These are phyloP conservation scores for Erodium trifolium DNA, from an alignment of 441 rosid genomes.

Conservation along the genomic window DNA sequence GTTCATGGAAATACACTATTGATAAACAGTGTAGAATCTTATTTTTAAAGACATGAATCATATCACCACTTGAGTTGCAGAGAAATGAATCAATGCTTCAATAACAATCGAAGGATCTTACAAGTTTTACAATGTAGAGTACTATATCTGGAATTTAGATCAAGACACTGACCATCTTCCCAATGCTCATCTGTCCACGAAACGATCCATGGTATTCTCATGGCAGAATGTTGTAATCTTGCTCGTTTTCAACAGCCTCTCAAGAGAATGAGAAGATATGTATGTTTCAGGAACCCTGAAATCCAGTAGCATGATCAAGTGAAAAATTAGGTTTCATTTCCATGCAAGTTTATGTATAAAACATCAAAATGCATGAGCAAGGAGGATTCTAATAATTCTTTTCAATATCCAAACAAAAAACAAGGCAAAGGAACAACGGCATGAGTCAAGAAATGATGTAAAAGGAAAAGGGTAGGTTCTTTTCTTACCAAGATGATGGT, in stretches of 20 bases:
- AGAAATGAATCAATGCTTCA: background rate
- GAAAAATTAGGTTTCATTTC: background rate
- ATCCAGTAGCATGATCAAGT: background rate
- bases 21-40: too few relatives aligned
- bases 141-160: background rate
- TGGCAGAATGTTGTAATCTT: too few relatives aligned
- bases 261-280: background rate
- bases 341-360: background rate
- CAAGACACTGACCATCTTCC: background rate
- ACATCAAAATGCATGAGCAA: background rate
- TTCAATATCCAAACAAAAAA: background rate
- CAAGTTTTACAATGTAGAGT: background rate
- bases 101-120: background rate
- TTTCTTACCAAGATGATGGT: constrained; percentile 15
- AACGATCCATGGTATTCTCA: background rate
- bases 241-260: background rate
- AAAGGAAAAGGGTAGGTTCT: background rate
- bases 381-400: background rate
- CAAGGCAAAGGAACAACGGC: too few relatives aligned
- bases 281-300: background rate
- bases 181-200: too few relatives aligned
- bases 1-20: too few relatives aligned
- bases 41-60: too few relatives aligned
- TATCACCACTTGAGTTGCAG: background rate
- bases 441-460: background rate